Conservation (phyloP, 805 yeast genomes). For the Pichia manshurica region DNA sequence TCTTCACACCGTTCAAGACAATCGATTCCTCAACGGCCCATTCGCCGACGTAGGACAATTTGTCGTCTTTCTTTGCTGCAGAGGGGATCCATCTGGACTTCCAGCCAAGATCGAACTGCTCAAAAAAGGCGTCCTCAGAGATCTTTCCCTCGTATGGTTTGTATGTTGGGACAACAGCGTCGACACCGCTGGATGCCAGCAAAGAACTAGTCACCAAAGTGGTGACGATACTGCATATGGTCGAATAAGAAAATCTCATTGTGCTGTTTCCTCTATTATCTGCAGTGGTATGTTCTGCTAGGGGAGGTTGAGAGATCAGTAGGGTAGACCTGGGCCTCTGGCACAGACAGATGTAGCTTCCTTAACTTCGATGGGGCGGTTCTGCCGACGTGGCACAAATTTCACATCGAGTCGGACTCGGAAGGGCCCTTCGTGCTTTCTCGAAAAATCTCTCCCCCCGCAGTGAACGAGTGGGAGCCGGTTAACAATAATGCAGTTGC, state of each 20-base stretch:
- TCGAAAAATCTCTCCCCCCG: too few species aligned
- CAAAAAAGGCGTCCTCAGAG: slow-evolving; percentile 48
- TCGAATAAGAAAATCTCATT: slow-evolving; percentile 1
- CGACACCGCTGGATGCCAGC: not conserved
- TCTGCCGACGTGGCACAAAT: too few species aligned
- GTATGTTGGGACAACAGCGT: slow-evolving; percentile 21
- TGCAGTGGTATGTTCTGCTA: too few species aligned
- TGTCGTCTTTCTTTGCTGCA: slow-evolving; percentile 44
- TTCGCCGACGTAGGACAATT: slow-evolving; percentile 58
- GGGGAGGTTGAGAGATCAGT: not conserved
- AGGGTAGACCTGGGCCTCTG: too few species aligned
- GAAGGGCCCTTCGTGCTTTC: too few species aligned
- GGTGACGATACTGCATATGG: not conserved
- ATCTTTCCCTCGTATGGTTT: slow-evolving; percentile 35
- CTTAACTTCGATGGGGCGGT: too few species aligned
- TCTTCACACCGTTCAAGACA: slow-evolving; percentile 50
- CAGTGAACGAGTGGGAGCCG: too few species aligned
- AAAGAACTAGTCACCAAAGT: not conserved
- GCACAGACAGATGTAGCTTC: too few species aligned
- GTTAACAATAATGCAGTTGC: too few species aligned
- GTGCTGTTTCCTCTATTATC: not conserved
- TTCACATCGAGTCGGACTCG: too few species aligned
- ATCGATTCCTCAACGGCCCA: slow-evolving; percentile 69
- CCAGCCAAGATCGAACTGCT: slow-evolving; percentile 49
- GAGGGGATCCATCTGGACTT: slow-evolving; percentile 57